Conservation (phyloP, 768 basidiomycete species). For the Sutorius australiensis region DNA sequence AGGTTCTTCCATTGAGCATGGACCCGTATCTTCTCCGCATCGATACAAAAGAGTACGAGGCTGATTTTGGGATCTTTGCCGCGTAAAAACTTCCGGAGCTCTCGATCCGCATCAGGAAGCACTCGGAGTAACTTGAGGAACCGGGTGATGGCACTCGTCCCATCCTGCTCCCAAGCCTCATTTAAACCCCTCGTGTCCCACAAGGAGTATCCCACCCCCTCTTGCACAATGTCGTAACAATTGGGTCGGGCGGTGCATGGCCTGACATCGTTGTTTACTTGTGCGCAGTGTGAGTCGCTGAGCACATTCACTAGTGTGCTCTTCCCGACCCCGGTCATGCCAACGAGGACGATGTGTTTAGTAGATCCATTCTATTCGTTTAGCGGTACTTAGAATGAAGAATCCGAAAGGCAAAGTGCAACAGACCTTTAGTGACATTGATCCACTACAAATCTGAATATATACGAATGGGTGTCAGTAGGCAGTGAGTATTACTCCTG, state of each 20-base stretch:
- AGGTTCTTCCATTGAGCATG: slow-evolving; percentile 11
- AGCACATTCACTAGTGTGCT: slow-evolving; percentile 18
- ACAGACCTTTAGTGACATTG: slow-evolving; percentile 5
- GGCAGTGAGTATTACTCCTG: background rate
- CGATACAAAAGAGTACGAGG: slow-evolving; percentile 13
- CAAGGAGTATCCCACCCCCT: background rate
- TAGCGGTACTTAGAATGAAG: background rate
- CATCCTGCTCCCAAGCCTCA: slow-evolving; percentile 3
- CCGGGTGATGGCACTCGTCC: background rate
- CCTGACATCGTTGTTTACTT: slow-evolving; percentile 3
- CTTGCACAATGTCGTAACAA: background rate
- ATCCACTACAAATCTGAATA: background rate
- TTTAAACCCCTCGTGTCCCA: slow-evolving; percentile 16
- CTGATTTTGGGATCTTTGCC: slow-evolving; percentile 6
- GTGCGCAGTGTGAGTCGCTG: background rate
- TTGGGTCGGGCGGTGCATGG: slow-evolving; percentile 2
- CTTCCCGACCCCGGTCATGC: slow-evolving; percentile 14
- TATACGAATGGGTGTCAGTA: background rate
- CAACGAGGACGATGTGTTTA: slow-evolving; percentile 14
- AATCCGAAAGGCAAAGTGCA: background rate
- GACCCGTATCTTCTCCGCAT: slow-evolving; percentile 3
- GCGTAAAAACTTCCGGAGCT: slow-evolving; percentile 11
- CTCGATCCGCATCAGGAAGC: slow-evolving; percentile 6
- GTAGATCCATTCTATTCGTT: background rate
- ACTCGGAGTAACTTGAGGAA: slow-evolving; percentile 5